These are phyloP conservation scores for Ogataea minuta DNA, from an alignment of 805 yeast genomes.

Conservation along the genomic window DNA sequence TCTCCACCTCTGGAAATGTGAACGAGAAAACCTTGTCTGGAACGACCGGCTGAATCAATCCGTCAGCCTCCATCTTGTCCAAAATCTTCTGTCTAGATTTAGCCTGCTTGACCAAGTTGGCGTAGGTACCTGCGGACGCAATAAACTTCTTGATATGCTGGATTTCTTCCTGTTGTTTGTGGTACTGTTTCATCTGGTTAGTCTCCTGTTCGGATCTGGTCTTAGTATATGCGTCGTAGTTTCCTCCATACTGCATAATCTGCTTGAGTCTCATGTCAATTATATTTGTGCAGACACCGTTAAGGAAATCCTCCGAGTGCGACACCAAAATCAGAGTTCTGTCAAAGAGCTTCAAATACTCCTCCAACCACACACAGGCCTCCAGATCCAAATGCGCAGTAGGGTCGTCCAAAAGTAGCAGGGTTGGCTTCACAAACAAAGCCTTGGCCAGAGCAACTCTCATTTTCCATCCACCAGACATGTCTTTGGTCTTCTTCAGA, in stretches of 20 bases:
- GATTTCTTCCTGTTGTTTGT: conserved; percentile 98
- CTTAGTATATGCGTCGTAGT: conserved; percentile 94
- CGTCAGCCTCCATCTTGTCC: conserved; percentile 99
- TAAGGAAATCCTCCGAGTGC: conserved; percentile 98
- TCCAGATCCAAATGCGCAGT: conserved; percentile 99
- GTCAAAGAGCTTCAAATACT: conserved; percentile 91
- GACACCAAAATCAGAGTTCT: conserved; percentile 91
- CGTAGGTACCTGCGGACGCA: conserved; percentile 99
- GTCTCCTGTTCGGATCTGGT: conserved; percentile 92
- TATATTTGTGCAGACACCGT: conserved; percentile 98
- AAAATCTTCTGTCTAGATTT: conserved; percentile 98
- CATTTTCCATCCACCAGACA: conserved; percentile 99
- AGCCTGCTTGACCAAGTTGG: conserved; percentile 97
- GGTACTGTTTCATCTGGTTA: conserved; percentile 96
- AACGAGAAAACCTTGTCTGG: conserved; percentile 92
- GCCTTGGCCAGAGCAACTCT: conserved; percentile 99
- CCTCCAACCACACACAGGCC: conserved; percentile 99
- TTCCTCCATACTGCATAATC: conserved; percentile 87
- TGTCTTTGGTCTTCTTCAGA: conserved; percentile 91
- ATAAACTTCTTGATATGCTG: conserved; percentile 97
- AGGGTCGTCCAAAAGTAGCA: conserved; percentile 94
- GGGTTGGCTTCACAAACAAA: conserved; percentile 94
- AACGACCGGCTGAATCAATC: conserved; percentile 87
- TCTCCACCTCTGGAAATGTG: conserved; percentile 92
- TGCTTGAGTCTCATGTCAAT: conserved; percentile 90